Evolutionary conservation across 2,329 filamentous ascomycete genomes (phyloP), one percentile per base, ranked within the genome.

Genomic region (Parastagonospora nodorum): DNA sequence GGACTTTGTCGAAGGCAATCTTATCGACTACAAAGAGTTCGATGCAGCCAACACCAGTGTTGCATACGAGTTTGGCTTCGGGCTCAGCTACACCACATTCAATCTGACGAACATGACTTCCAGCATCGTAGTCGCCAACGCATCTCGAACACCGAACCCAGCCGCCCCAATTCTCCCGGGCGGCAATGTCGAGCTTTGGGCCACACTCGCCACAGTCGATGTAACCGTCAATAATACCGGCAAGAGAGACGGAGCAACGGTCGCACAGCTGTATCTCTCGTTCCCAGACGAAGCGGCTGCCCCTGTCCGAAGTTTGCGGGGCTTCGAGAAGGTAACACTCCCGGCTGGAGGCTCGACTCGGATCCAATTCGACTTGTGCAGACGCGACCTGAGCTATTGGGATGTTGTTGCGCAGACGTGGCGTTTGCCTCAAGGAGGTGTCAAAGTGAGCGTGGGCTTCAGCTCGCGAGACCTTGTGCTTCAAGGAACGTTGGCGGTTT

Each of bases 211-310:
- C 52, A 79, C 69, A 36, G 76, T 83, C 8, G 73, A 74, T 2
- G 76, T 79, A 2, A 69, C 74, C 1, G 63, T 86, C 5, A 71
- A 67, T 31, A 86, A 86, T 72, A 80, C 78, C 0, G 83, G 84
- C 14, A 51, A 61, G 4, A 59, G 75, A 2, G 62, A 69, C 16
- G 83, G 81, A 24, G 77, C 77, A 2, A 75, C 79, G 8, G 79
- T 85, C 0, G 72, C 80, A 2, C 83, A 86, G 68, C 71, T 86
- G 1, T 86, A 86, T 63, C 66, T 85, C n/a, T 79, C 68, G 74
- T 76, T 74, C 29, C 73, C 74, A 33, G 49, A 42, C 5, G 63
- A 69, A 35, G 57, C 64, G 1, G 48, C 53, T 12, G 54, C 48
- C 50, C 75, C n/a, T 54, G 72, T 77, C 4, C 72, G 72, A 42